phyloP scores from a whole-genome alignment of 31 red algal genomes.

The Odonthalia washingtoniensis region DNA sequence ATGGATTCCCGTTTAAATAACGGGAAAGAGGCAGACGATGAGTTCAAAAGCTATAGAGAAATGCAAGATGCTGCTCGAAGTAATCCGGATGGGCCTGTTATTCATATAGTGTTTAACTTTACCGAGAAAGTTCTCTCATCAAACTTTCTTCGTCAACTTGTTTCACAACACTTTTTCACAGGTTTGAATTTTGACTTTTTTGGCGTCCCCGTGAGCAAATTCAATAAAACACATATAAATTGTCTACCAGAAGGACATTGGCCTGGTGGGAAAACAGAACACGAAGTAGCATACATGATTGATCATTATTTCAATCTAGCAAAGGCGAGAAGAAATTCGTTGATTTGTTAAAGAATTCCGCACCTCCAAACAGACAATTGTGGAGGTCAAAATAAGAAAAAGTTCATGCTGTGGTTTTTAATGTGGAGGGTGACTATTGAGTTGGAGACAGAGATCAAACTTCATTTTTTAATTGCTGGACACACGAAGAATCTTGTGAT shows the following conservation, averaged over 20 bases:
- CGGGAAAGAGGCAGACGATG: not conserved
- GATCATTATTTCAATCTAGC: conserved; percentile 24
- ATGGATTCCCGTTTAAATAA: not conserved
- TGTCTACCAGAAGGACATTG: conserved; percentile 40
- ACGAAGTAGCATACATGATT: conserved; percentile 50
- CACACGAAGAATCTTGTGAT: conserved; percentile 57
- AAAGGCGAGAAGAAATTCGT: not conserved
- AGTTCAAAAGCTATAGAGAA: not conserved
- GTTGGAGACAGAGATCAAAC: not conserved
- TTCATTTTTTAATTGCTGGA: conserved; percentile 44
- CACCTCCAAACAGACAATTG: conserved; percentile 46
- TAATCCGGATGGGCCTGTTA: not conserved
- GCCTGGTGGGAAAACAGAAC: conserved; percentile 8
- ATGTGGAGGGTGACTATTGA: conserved; percentile 14
- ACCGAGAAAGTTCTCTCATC: conserved; percentile 35
- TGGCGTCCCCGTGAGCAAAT: not conserved
- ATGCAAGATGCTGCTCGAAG: not conserved
- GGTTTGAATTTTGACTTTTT: conserved; percentile 1
- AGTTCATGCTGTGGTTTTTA: conserved; percentile 51
- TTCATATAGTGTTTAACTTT: conserved; percentile 38
- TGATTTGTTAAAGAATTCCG: not conserved
- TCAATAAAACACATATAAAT: conserved; percentile 3
- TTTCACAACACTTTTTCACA: not conserved
- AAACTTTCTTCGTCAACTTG: not conserved
- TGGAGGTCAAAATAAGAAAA: conserved; percentile 55